These are phyloP conservation scores for Hypoxylon fragiforme DNA, from an alignment of 495 filamentous ascomycete genomes.

Conservation along the genomic window DNA sequence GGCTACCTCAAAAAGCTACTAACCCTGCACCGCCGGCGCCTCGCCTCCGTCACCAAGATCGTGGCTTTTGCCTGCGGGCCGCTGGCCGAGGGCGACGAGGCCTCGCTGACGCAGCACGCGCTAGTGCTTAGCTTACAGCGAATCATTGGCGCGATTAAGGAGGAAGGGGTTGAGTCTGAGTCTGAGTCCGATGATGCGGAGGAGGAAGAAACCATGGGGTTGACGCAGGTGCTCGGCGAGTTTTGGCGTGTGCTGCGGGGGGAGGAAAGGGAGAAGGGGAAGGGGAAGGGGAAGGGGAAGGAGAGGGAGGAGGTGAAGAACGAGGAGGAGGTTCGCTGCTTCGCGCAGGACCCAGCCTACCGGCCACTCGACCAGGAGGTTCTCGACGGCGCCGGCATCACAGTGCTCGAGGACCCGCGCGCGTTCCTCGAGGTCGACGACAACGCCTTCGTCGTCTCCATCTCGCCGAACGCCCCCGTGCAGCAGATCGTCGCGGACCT, in stretches of 20 bases:
- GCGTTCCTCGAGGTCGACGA: constrained; percentile 39
- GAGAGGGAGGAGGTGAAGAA: no score
- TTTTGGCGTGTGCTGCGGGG: no score
- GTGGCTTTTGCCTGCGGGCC: constrained; percentile 15
- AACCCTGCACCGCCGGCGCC: not conserved
- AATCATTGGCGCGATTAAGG: constrained; percentile 1
- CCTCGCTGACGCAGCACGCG: constrained; percentile 13
- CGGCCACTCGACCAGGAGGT: constrained; percentile 18
- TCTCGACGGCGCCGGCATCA: constrained; percentile 12
- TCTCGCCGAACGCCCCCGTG: constrained; percentile 31
- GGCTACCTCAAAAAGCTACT: not conserved
- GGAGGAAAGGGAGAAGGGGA: no score
- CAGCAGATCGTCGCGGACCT: constrained; percentile 40
- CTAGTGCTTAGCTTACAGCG: constrained; percentile 10
- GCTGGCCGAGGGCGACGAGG: not conserved
- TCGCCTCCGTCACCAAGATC: constrained; percentile 5
- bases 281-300: no score
- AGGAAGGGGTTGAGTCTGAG: not conserved
- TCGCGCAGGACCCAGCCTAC: constrained; percentile 40
- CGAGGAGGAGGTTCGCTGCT: no score
- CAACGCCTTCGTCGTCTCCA: constrained; percentile 32
- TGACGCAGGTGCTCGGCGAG: no score
- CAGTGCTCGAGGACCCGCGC: constrained; percentile 31
- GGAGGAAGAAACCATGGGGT: no score
- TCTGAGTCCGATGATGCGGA: not conserved